Evolutionary conservation across 2,329 filamentous ascomycete genomes (phyloP), one percentile per base, ranked within the genome.

Genomic region (Neonectria ditissima): DNA sequence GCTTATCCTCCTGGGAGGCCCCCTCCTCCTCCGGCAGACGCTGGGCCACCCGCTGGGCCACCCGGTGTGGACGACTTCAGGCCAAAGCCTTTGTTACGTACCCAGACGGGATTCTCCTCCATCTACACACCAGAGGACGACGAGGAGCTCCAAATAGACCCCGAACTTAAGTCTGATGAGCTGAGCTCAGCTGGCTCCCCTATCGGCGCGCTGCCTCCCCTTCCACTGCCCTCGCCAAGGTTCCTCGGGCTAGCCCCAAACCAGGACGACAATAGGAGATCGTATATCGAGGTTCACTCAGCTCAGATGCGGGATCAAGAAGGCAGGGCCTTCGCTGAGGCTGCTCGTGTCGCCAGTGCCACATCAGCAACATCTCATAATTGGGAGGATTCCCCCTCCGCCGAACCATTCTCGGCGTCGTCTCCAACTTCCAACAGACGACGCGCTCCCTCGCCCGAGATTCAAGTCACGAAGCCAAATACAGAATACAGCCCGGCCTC

Each of bases 271-370:
- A 83, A 83, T 47, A 81, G 86, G 54, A 83, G 81, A 62, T 89
- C 86, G 0, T 87, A 86, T 68, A 87, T 89, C 59, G 86, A 86
- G 73, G 80, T 81, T 18, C 86, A 86, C 67, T 85, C 83, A 71
- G 86, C 86, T 4, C 80, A 89, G 72, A 89, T 90, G 84, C 83
- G 87, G 39, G 79, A 85, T 69, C 87, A 84, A 5, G 88, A 90
- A 73, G 88, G 86, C 2, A 81, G 82, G 70, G 87, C 86, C 8
- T 84, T 90, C 65, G 82, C 86, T 8, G 81, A 86, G 62, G 86
- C 86, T 51, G 76, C 71, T 56, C 76, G 70, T 39, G 75, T 70
- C 48, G 76, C 74, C 64, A 80, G 74, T 61, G 74, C 73, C n/a
- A 73, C 73, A 13, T 75, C 73, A 18, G 75, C 77, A 14, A 75